Percentiles rank a stretch among this genome's conserved stretches.
phyloP scores from a whole-genome alignment of 208 protist genomes.

The Balamuthia mandrillaris region DNA sequence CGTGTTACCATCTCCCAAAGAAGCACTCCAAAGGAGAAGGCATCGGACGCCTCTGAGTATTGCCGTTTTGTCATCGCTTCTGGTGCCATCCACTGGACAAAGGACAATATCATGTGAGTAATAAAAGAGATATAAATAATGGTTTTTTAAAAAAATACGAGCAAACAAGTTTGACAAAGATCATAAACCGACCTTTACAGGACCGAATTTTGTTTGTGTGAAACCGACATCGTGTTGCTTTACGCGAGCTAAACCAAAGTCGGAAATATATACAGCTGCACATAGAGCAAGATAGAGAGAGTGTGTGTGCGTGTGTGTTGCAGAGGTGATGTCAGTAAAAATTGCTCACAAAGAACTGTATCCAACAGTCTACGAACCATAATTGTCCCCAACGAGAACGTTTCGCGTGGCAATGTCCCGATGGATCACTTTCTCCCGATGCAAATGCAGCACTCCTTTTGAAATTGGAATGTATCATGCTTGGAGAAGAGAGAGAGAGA shows the following conservation, averaged over 20 bases:
- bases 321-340: no score
- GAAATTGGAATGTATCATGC: no score
- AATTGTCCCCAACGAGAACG: conserved; percentile 1
- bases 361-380: neutral
- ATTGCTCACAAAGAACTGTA: neutral
- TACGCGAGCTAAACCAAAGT: neutral
- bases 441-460: no score
- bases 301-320: no score
- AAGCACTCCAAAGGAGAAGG: conserved; percentile 22
- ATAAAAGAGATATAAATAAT: neutral
- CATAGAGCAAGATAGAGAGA: neutral
- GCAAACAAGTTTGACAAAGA: neutral
- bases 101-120: neutral
- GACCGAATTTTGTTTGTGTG: conserved; percentile 10
- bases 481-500: neutral
- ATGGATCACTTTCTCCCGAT: conserved; percentile 14
- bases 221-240: neutral
- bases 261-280: neutral
- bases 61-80: neutral
- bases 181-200: neutral
- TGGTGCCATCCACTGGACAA: conserved; percentile 27
- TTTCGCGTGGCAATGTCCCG: neutral
- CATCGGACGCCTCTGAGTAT: neutral
- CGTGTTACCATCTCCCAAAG: conserved; percentile 37
- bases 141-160: neutral